phyloP scores from a whole-genome alignment of 352 stramenopile genomes.

The Pythium guiyangense region DNA sequence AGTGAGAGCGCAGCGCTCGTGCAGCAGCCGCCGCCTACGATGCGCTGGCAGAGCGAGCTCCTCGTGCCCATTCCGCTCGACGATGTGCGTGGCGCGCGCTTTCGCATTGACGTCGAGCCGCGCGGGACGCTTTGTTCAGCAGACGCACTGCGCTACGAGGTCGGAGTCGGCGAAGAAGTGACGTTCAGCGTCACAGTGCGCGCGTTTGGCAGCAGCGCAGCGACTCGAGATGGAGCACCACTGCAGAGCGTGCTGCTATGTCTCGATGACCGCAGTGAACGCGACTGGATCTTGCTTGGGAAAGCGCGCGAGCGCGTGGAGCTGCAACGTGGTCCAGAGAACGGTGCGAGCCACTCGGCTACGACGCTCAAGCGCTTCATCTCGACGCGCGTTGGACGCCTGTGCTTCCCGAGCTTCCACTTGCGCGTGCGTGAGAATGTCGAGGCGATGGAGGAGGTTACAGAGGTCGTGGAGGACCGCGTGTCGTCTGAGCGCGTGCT shows the following conservation, averaged over 20 bases:
- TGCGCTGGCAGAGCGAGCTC: conserved; percentile 13
- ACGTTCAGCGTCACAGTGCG: conserved; percentile 41
- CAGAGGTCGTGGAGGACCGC: background rate
- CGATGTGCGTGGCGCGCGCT: conserved; percentile 22
- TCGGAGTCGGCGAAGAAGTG: conserved; percentile 33
- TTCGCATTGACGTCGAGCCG: conserved; percentile 38
- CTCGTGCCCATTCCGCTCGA: conserved; percentile 24
- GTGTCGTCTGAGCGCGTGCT: conserved; percentile 25
- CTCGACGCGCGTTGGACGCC: conserved; percentile 32
- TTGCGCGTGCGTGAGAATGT: conserved; percentile 15
- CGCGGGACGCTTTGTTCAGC: conserved; percentile 1
- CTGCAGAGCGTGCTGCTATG: conserved; percentile 28
- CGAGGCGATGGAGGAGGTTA: conserved; percentile 6
- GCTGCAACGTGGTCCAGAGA: conserved; percentile 8
- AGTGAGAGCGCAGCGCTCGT: no score
- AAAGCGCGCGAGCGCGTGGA: conserved; percentile 51
- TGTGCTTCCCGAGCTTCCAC: conserved; percentile 52
- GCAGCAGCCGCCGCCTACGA: background rate
- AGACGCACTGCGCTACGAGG: conserved; percentile 7
- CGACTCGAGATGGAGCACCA: background rate
- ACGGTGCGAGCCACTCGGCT: conserved; percentile 7
- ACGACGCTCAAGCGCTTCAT: conserved; percentile 43
- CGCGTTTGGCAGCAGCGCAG: conserved; percentile 10
- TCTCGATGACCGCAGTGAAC: conserved; percentile 40
- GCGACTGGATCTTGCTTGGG: conserved; percentile 67